Base-by-base conservation (phyloP, 352 stramenopile genomes). In the Pythium dissotocum region DNA sequence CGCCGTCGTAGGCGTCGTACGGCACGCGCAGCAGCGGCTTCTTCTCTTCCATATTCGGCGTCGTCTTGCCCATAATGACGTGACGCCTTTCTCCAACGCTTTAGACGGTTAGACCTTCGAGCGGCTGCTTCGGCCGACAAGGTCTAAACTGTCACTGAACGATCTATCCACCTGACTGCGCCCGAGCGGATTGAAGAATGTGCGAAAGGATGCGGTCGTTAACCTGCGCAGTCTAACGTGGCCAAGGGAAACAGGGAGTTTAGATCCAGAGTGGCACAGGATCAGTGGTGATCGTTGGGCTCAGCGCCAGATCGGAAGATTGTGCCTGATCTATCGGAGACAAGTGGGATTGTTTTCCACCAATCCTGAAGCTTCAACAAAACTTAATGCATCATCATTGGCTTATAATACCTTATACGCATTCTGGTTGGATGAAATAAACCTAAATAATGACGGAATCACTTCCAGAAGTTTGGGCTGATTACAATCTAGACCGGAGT, bases 21-120 rank as follows among this genome's bases (percentile, higher is more conserved):
- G 63, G 35, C 48, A 73, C 49, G 32, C 63, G 57, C 56, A 80
- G 69, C 65, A 80, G 65, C 63, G 74, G 74, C 68, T 74, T 73
- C 42, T 67, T 60, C 71, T 80, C 73, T 35, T 62, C 62, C 52
- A 53, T 53, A 30, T 53, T 30, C 36, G 57, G 71, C 32, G 57
- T 73, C 1, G 42, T 33, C 49, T 63, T 70, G 33, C 21, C 46
- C 63, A 61, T 65, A 33, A 0, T 59, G 46, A 3, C 28, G 4
- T 59, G 46, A 3, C 28, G 49, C 28, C 18, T 40, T 40, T 26
- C 6, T 32, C 10, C 33, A 13, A 14, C 35, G 9, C 28, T 48
- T 66, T 66, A 59, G 38, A 44, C 38, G 1, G 1, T 44, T 44
- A 13, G 49, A 58, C 60, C 48, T 68, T 62, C 62, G 55, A 36